These are phyloP conservation scores for Aureobasidium sp. DNA, from an alignment of 2,329 filamentous ascomycete genomes.

Conservation along the genomic window DNA sequence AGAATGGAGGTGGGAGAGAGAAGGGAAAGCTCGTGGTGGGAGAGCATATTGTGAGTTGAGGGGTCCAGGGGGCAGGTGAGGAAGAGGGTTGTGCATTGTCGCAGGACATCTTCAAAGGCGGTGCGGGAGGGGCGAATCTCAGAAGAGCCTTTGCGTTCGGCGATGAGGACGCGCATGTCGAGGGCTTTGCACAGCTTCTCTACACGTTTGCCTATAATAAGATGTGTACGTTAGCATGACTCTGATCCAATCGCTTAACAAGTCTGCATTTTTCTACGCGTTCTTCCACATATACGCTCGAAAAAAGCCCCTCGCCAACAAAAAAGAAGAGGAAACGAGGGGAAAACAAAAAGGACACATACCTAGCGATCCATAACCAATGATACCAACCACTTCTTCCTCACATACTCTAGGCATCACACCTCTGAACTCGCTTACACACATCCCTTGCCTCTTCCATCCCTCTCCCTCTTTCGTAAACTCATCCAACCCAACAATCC, in stretches of 20 bases:
- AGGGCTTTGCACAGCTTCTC: slow-evolving; percentile 35
- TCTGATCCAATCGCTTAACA: neutral
- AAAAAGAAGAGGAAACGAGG: slow-evolving; percentile 2
- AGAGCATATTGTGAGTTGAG: slow-evolving; percentile 20
- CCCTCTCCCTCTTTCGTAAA: slow-evolving; percentile 26
- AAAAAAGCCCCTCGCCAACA: neutral
- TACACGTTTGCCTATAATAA: slow-evolving; percentile 30
- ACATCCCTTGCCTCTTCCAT: slow-evolving; percentile 33
- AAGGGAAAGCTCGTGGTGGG: slow-evolving; percentile 30
- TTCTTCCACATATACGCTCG: neutral
- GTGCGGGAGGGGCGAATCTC: slow-evolving; percentile 22
- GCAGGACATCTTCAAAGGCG: slow-evolving; percentile 30
- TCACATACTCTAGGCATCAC: slow-evolving; percentile 35
- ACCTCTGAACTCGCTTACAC: slow-evolving; percentile 24
- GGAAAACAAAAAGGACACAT: slow-evolving; percentile 9
- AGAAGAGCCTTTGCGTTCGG: slow-evolving; percentile 35
- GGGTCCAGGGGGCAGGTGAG: slow-evolving; percentile 22
- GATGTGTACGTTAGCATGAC: neutral
- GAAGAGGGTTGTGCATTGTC: slow-evolving; percentile 29
- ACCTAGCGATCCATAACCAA: slow-evolving; percentile 43
- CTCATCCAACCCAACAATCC: slow-evolving; percentile 30
- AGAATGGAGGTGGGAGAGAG: slow-evolving; percentile 39
- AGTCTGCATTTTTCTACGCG: neutral
- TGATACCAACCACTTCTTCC: slow-evolving; percentile 41
- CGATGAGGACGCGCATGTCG: slow-evolving; percentile 41